These are phyloP conservation scores for Hordeum pubiflorum DNA, from an alignment of 202 grass and related monocot genomes.

Conservation along the genomic window DNA sequence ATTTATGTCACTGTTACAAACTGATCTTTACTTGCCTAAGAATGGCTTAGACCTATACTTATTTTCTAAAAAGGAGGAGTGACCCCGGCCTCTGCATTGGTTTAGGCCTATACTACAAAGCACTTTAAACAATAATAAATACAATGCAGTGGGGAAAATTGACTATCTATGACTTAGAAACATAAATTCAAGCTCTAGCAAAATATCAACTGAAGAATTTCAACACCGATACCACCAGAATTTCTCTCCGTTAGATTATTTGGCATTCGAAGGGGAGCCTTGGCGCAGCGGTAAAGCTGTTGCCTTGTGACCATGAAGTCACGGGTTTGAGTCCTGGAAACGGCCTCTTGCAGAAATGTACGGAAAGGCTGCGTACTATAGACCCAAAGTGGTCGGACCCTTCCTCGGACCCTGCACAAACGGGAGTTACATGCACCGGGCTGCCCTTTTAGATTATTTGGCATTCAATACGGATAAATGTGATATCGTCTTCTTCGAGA, in stretches of 20 bases:
- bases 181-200: background rate
- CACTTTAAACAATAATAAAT: background rate
- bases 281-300: no score
- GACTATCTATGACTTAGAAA: background rate
- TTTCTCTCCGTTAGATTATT: background rate
- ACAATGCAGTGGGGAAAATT: background rate
- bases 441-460: background rate
- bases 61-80: background rate
- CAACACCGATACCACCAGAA: background rate
- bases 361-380: no score
- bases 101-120: background rate
- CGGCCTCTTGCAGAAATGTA: no score
- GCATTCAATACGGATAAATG: background rate
- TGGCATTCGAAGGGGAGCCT: background rate
- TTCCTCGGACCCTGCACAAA: no score
- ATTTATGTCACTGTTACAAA: background rate
- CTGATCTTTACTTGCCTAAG: conserved; percentile 13
- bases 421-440: no score
- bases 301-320: no score
- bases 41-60: background rate
- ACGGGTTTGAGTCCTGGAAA: no score
- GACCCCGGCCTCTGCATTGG: background rate
- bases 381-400: no score
- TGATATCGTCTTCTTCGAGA: background rate
- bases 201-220: background rate